A percentile compares a stretch with the other conserved stretches of the same genome.
These are phyloP conservation scores for Sarocladium oryzae DNA, from an alignment of 2,329 filamentous ascomycete genomes.

Conservation along the genomic window DNA sequence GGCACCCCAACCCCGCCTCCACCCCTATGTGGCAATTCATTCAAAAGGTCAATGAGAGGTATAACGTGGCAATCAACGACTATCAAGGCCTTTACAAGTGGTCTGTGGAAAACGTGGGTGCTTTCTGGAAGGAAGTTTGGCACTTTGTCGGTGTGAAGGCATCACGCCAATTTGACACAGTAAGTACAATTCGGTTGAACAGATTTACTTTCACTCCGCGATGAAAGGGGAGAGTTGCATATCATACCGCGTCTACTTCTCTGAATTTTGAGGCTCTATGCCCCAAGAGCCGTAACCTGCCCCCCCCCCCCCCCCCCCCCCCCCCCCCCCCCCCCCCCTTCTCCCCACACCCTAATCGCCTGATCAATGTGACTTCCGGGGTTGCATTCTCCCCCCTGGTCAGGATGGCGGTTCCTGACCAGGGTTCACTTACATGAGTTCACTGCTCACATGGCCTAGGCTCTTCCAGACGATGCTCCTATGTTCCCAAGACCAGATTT, in stretches of 20 bases:
- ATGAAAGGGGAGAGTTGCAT: too few species aligned
- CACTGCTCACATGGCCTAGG: conserved; percentile 36
- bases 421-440: not conserved
- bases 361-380: too few species aligned
- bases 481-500: conserved; percentile 88
- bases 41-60: conserved; percentile 59
- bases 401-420: too few species aligned
- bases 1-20: conserved; percentile 56
- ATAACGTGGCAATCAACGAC: conserved; percentile 52
- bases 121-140: conserved; percentile 86
- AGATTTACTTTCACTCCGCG: too few species aligned
- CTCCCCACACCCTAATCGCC: too few species aligned
- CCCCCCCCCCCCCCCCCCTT: too few species aligned
- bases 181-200: conserved; percentile 23
- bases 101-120: conserved; percentile 69
- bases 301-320: too few species aligned
- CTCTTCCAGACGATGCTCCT: conserved; percentile 57
- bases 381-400: too few species aligned
- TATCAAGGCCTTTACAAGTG: conserved; percentile 78
- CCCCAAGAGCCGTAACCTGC: too few species aligned
- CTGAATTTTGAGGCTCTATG: too few species aligned
- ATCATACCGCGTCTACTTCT: too few species aligned
- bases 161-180: conserved; percentile 54
- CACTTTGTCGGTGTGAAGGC: conserved; percentile 70
- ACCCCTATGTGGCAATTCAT: conserved; percentile 71